These are phyloP conservation scores for Candida boidinii DNA, from an alignment of 805 yeast species.

Conservation along the genomic window DNA sequence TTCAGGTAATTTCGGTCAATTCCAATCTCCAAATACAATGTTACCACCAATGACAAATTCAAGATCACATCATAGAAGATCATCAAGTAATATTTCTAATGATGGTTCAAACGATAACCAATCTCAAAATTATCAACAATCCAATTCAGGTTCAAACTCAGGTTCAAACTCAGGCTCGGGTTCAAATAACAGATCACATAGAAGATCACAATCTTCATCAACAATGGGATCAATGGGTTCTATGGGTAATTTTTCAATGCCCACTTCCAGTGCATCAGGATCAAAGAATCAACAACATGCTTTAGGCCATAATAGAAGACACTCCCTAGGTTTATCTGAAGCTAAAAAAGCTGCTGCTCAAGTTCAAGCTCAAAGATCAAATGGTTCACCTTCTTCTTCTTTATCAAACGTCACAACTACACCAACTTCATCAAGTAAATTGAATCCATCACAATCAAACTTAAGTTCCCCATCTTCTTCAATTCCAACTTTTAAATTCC, in stretches of 20 bases:
- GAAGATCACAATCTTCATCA: slow-evolving; percentile 15
- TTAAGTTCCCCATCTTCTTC: slow-evolving; percentile 18
- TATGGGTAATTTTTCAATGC: slow-evolving; percentile 1
- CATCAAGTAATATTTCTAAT: slow-evolving; percentile 16
- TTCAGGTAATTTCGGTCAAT: slow-evolving; percentile 8
- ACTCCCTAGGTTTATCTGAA: slow-evolving; percentile 83
- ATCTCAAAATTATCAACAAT: slow-evolving; percentile 42
- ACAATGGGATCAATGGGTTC: slow-evolving; percentile 6
- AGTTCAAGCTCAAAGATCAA: slow-evolving; percentile 62
- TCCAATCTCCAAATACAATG: slow-evolving; percentile 15
- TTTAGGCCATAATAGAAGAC: slow-evolving; percentile 82
- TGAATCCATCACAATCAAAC: slow-evolving; percentile 6
- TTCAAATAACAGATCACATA: neutral
- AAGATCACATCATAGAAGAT: slow-evolving; percentile 22
- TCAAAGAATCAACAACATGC: slow-evolving; percentile 21
- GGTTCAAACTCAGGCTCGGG: neutral
- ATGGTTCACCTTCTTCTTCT: slow-evolving; percentile 25
- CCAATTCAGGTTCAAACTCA: too few relatives aligned
- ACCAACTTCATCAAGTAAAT: slow-evolving; percentile 5
- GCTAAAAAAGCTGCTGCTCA: slow-evolving; percentile 97
- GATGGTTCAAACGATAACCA: slow-evolving; percentile 6
- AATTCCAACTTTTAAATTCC: slow-evolving; percentile 51
- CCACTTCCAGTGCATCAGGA: slow-evolving; percentile 4
- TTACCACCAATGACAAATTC: slow-evolving; percentile 21
- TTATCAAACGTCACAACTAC: slow-evolving; percentile 8